Base-by-base conservation (phyloP, 2,329 filamentous ascomycete species). In the Fusarium temperatum region DNA sequence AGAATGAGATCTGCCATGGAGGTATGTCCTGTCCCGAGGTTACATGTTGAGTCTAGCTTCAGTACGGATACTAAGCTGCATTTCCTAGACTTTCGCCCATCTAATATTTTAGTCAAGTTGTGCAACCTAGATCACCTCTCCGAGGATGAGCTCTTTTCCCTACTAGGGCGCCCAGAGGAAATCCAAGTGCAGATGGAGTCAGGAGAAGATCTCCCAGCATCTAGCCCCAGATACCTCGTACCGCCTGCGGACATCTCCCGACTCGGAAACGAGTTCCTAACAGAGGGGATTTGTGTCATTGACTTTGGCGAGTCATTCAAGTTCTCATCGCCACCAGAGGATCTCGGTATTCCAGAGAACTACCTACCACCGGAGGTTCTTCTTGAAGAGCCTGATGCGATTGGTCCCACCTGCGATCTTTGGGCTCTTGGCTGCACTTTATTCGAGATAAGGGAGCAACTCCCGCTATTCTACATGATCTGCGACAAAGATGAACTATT, bases 361-460 rank as follows among this genome's bases (percentile, higher is more conserved):
- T 82, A 82, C 35, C 73, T 78, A 2, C 65, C 81, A 1, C 80
- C 80, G 0, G 81, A 83, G 44, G 28, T 75, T 2, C 35, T 80
- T 0, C 55, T 82, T 0, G 79, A 80, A 4, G 18, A 54, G 1
- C 74, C 70, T 6, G 42, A 38, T 10, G 18, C n/a, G 2, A 18
- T 77, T 4, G 77, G 81, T 0, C 65, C 73, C 0, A 63, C 54
- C 0, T 76, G 70, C 3, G 81, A 83, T 39, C 47, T 82, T 1
- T 83, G 81, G 80, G 80, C 81, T 35, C 77, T 82, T 6, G 81
- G 76, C 0, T 82, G 81, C 30, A 82, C 79, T 0, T 39, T 83
- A 0, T 80, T 81, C 39, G 79, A 82, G 63, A 82, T 82, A 2
- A 77, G 81, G 1, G 71, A 77, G 0, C 79, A 81, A 2, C 59